phyloP scores from a whole-genome alignment of 139 green algal genomes.

The Chlamydomonas urium region DNA sequence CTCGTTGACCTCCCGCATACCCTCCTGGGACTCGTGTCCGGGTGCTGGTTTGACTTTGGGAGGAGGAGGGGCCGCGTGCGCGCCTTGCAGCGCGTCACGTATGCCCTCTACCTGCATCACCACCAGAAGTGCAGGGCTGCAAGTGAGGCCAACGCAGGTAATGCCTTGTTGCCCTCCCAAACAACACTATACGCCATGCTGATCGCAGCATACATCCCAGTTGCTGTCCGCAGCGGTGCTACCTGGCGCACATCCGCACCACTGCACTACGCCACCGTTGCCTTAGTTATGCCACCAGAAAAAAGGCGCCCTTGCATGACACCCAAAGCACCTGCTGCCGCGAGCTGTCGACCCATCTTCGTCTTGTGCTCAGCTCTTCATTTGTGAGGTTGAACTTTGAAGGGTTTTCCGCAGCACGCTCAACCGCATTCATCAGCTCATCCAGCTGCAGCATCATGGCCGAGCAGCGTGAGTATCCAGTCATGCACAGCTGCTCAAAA shows the following conservation, averaged over 20 bases:
- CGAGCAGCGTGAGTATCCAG: not conserved
- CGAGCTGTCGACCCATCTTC: constrained; percentile 63
- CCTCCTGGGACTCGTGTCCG: not conserved
- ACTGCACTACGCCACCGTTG: too few species aligned
- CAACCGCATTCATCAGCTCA: constrained; percentile 71
- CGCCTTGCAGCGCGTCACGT: constrained; percentile 1
- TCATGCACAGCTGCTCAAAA: not conserved
- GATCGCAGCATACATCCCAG: too few species aligned
- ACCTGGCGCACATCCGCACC: too few species aligned
- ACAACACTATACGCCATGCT: too few species aligned
- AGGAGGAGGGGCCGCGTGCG: not conserved
- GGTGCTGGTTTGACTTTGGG: not conserved
- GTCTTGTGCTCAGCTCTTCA: constrained; percentile 60
- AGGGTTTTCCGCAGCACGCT: constrained; percentile 70
- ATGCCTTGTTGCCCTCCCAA: too few species aligned
- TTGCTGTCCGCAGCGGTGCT: too few species aligned
- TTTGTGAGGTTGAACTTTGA: constrained; percentile 66
- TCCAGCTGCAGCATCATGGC: constrained; percentile 55
- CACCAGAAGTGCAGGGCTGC: too few species aligned
- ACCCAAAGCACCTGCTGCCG: constrained; percentile 7
- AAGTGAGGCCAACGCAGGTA: too few species aligned
- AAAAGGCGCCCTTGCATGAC: too few species aligned
- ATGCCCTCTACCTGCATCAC: not conserved
- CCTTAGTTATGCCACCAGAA: too few species aligned
- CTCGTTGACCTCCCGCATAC: constrained; percentile 57